A percentile compares a stretch with the other conserved stretches of the same genome.
These are phyloP conservation scores for Leccinum pachyderme DNA, from an alignment of 1,284 basidiomycete species.

Conservation along the genomic window DNA sequence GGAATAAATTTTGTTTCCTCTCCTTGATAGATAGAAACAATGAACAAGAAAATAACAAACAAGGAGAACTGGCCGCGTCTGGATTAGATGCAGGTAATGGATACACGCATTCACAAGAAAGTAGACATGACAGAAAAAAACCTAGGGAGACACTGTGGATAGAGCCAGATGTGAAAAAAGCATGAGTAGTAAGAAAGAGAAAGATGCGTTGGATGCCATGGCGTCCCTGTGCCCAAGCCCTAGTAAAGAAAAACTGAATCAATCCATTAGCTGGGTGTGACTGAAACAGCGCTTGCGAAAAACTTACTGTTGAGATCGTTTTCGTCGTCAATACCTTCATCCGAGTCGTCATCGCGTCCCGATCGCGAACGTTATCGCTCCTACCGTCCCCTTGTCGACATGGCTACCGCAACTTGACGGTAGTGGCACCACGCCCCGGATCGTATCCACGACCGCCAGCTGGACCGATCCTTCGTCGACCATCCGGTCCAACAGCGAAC, in stretches of 20 bases:
- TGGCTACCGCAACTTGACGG: not conserved
- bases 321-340: not conserved
- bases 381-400: not conserved
- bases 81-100: not conserved
- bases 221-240: conserved; percentile 2
- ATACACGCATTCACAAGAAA: not conserved
- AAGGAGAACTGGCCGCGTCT: not conserved
- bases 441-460: conserved; percentile 11
- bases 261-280: not conserved
- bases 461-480: conserved; percentile 10
- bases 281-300: not conserved
- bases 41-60: not conserved
- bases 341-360: not conserved
- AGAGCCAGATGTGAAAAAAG: not conserved
- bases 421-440: conserved; percentile 14
- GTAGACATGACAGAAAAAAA: not conserved
- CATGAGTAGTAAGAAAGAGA: not conserved
- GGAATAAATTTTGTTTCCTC: not conserved
- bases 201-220: not conserved
- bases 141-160: not conserved
- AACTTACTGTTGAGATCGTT: conserved; percentile 8
- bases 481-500: conserved; percentile 21
- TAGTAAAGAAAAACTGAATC: conserved; percentile 1
- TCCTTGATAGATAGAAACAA: not conserved
- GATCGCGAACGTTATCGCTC: not conserved